phyloP scores from a whole-genome alignment of 495 filamentous ascomycete genomes.

The Neurospora cerealis region DNA sequence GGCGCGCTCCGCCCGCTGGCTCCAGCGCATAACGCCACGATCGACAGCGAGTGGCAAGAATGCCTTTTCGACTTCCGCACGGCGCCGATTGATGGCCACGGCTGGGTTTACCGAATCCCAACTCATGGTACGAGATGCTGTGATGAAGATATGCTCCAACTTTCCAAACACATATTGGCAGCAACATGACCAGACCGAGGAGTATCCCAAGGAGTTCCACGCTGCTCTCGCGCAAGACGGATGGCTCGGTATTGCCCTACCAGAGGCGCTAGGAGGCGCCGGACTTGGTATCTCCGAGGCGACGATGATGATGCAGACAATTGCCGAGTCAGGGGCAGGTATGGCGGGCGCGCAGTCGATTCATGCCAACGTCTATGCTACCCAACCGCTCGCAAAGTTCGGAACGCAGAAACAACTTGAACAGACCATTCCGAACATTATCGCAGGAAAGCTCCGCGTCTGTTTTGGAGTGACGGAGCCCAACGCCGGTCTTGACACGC shows the following conservation, averaged over 20 bases:
- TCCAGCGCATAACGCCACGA: background rate
- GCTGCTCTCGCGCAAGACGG: slow-evolving; percentile 65
- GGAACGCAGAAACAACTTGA: slow-evolving; percentile 50
- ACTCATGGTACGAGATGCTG: slow-evolving; percentile 59
- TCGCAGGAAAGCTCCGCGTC: slow-evolving; percentile 54
- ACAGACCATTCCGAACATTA: slow-evolving; percentile 56
- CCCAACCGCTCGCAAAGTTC: slow-evolving; percentile 64
- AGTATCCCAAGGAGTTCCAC: slow-evolving; percentile 65
- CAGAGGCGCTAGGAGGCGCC: slow-evolving; percentile 59
- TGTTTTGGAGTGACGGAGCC: slow-evolving; percentile 57
- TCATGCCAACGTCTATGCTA: slow-evolving; percentile 68
- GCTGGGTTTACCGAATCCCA: slow-evolving; percentile 64
- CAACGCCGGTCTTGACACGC: slow-evolving; percentile 66
- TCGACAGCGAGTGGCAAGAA: background rate
- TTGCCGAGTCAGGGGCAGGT: slow-evolving; percentile 65
- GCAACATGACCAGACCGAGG: slow-evolving; percentile 53
- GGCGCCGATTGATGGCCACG: slow-evolving; percentile 51
- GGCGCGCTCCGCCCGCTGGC: background rate
- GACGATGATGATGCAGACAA: slow-evolving; percentile 79
- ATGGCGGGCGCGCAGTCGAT: slow-evolving; percentile 71
- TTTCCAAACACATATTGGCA: slow-evolving; percentile 62
- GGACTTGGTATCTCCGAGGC: slow-evolving; percentile 73
- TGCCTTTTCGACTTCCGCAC: slow-evolving; percentile 17
- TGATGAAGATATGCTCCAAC: slow-evolving; percentile 55
- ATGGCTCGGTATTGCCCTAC: slow-evolving; percentile 75